A percentile compares a stretch with the other conserved stretches of the same genome.
phyloP scores from a whole-genome alignment of 306 rosid species.

The apple (Malus domestica) region DNA sequence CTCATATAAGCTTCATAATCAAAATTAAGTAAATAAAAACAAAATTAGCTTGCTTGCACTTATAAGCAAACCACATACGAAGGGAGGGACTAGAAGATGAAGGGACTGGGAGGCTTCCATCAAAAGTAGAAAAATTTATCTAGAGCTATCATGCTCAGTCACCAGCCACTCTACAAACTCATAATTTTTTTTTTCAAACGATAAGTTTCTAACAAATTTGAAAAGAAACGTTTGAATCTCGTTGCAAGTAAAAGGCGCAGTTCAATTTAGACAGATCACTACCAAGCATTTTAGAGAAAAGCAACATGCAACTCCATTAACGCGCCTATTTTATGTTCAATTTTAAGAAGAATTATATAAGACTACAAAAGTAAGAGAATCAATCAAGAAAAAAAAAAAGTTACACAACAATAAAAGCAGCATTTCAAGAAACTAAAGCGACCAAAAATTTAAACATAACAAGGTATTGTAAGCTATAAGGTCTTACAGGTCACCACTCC shows the following conservation, averaged over 20 bases:
- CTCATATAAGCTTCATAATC: not conserved
- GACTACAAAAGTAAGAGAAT: not conserved
- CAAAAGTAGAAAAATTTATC: not conserved
- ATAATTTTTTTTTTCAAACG: not conserved
- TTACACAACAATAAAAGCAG: not conserved
- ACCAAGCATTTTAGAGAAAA: not conserved
- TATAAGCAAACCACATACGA: not conserved
- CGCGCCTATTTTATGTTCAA: not conserved
- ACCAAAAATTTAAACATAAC: conserved; percentile 1
- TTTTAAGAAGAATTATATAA: not conserved
- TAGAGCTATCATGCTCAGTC: not conserved
- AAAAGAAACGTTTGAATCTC: not conserved
- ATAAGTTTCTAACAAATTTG: not conserved
- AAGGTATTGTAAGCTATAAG: not conserved
- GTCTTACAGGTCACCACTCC: conserved; percentile 40
- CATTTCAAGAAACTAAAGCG: not conserved
- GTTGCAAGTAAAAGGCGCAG: not conserved
- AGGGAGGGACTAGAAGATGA: not conserved
- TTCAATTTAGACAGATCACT: not conserved
- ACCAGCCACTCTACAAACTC: not conserved
- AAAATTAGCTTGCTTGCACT: not conserved
- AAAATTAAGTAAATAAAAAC: not conserved
- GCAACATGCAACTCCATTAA: not conserved
- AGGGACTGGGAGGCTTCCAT: not conserved
- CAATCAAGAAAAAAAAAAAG: not conserved